Conservation (phyloP, 2,329 filamentous ascomycete genomes). For the Blastomyces parvus region DNA sequence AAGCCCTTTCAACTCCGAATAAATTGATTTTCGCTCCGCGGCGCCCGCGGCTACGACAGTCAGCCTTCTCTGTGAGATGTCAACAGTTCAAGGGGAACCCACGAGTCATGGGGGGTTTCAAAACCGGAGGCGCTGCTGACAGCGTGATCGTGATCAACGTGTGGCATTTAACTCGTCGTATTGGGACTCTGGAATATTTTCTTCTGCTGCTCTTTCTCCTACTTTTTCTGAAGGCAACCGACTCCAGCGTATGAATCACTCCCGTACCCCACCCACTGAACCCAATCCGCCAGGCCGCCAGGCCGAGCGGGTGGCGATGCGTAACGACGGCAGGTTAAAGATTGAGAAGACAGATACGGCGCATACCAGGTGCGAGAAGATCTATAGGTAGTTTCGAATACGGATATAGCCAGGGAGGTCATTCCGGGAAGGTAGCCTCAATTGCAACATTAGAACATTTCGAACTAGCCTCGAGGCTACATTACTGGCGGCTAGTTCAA, state of each 20-base stretch:
- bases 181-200: not conserved
- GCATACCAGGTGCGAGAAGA: not conserved
- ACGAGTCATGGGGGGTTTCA: not conserved
- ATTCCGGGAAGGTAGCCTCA: no score
- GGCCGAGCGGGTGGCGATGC: no score
- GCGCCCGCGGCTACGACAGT: not conserved
- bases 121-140: not conserved
- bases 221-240: not conserved
- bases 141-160: not conserved
- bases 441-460: not conserved
- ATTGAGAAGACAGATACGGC: not conserved
- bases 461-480: not conserved
- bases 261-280: not conserved
- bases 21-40: not conserved
- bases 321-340: not conserved
- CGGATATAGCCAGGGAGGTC: not conserved
- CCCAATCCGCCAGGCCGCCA: no score
- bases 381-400: no score
- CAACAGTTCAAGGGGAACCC: not conserved
- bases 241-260: not conserved
- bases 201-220: not conserved
- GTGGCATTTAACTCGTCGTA: not conserved
- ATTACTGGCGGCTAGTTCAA: not conserved
- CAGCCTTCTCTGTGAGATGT: not conserved
- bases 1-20: no score